Conservation (phyloP, 2,329 filamentous ascomycete genomes). For the Epichloe hybrida region DNA sequence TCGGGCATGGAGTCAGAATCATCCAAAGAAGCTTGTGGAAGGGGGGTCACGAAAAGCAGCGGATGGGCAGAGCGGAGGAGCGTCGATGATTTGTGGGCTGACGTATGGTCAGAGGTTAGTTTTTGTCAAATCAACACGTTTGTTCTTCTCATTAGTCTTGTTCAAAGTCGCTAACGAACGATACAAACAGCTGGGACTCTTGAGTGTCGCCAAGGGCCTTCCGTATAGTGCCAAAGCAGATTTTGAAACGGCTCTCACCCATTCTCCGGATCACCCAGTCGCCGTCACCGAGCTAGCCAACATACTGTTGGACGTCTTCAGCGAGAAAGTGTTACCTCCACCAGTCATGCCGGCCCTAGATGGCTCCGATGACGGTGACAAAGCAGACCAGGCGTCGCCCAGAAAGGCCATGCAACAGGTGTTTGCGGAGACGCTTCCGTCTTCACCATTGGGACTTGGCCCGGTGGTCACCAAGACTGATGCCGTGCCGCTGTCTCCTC, state of each 20-base stretch:
- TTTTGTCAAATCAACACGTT: not conserved
- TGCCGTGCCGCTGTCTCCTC: conserved; percentile 6
- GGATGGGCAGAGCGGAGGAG: conserved; percentile 73
- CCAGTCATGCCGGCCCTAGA: conserved; percentile 35
- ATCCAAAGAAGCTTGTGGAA: conserved; percentile 46
- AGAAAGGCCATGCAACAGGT: conserved; percentile 1
- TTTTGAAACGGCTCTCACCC: conserved; percentile 72
- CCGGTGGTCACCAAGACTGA: conserved; percentile 11
- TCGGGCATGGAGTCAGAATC: conserved; percentile 56
- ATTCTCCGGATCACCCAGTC: conserved; percentile 64
- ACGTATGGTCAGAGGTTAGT: conserved; percentile 69
- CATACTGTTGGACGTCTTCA: conserved; percentile 77
- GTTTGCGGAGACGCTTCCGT: conserved; percentile 20
- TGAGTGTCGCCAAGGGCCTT: conserved; percentile 46
- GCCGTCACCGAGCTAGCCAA: conserved; percentile 75
- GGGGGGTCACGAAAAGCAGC: conserved; percentile 45
- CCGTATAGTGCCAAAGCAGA: conserved; percentile 58
- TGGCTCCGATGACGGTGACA: not conserved
- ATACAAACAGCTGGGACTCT: conserved; percentile 44
- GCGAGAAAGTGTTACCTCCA: conserved; percentile 48
- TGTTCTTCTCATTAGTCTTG: not conserved
- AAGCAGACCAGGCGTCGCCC: not conserved
- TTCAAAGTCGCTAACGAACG: not conserved
- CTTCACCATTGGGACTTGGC: conserved; percentile 34
- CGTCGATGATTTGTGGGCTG: conserved; percentile 71